Percentiles rank a stretch among this genome's conserved stretches.
phyloP scores from a whole-genome alignment of 192 early-diverging fungal genomes.

The Coemansia brasiliensis region DNA sequence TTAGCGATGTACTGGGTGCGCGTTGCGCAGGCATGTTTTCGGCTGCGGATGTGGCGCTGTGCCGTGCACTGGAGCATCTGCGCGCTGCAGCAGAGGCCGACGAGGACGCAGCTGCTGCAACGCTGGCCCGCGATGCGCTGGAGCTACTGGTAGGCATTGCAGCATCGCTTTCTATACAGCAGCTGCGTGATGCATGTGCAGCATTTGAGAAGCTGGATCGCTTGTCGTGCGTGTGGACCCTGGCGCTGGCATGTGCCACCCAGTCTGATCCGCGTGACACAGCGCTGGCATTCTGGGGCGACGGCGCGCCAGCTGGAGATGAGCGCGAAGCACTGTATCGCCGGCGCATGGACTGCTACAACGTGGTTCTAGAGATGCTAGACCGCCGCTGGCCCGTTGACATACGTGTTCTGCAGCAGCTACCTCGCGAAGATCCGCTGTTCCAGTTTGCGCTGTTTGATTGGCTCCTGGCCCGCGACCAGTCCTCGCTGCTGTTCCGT shows the following conservation, averaged over 20 bases:
- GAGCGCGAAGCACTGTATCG: constrained; percentile 41
- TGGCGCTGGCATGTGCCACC: constrained; percentile 60
- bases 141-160: constrained; percentile 54
- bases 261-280: constrained; percentile 60
- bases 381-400: constrained; percentile 24
- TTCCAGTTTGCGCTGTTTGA: constrained; percentile 71
- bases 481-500: constrained; percentile 55
- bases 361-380: constrained; percentile 36
- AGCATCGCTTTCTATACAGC: constrained; percentile 40
- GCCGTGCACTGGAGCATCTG: constrained; percentile 62
- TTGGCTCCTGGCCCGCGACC: constrained; percentile 59
- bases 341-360: constrained; percentile 49
- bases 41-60: constrained; percentile 64
- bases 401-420: constrained; percentile 16
- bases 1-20: constrained; percentile 63
- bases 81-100: constrained; percentile 53
- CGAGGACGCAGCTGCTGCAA: constrained; percentile 49
- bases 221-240: constrained; percentile 48
- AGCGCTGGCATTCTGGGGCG: constrained; percentile 59
- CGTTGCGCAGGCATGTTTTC: constrained; percentile 68
- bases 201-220: constrained; percentile 56
- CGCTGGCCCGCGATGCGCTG: constrained; percentile 50
- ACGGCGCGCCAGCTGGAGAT: constrained; percentile 58
- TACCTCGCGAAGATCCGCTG: constrained; percentile 57
- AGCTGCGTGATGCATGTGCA: constrained; percentile 54